These are phyloP conservation scores for Sutorius eximius DNA, from an alignment of 1,284 basidiomycete genomes.

Conservation along the genomic window DNA sequence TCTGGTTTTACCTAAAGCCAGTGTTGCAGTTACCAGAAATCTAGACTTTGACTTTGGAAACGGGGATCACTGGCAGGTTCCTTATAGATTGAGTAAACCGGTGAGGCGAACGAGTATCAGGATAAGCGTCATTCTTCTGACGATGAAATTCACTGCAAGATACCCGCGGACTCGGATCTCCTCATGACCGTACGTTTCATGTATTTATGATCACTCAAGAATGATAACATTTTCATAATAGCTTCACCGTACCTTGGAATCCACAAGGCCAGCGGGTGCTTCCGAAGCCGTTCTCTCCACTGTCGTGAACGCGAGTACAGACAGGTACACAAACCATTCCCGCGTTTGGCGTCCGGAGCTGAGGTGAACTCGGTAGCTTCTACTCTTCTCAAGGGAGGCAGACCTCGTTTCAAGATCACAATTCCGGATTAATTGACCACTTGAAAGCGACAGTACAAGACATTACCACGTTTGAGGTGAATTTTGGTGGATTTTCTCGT, in stretches of 20 bases:
- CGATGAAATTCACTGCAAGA: conserved; percentile 37
- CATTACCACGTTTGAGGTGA: conserved; percentile 68
- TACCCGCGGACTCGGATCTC: conserved; percentile 54
- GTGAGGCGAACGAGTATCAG: conserved; percentile 40
- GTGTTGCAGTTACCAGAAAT: conserved; percentile 70
- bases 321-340: conserved; percentile 50
- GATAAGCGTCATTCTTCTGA: background rate
- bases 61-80: conserved; percentile 44
- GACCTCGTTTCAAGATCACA: conserved; percentile 78
- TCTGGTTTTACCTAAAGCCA: conserved; percentile 68
- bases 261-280: conserved; percentile 43
- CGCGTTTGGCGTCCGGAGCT: conserved; percentile 6
- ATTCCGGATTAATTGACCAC: conserved; percentile 61
- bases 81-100: conserved; percentile 72
- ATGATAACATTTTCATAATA: conserved; percentile 27
- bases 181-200: conserved; percentile 43
- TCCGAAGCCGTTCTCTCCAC: conserved; percentile 44
- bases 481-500: conserved; percentile 10
- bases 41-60: conserved; percentile 73
- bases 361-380: conserved; percentile 49
- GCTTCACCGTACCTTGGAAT: conserved; percentile 50
- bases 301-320: conserved; percentile 70
- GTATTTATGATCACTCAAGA: background rate
- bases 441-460: conserved; percentile 50
- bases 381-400: conserved; percentile 83